These are phyloP conservation scores for Nyctanthes arbortristis DNA, from an alignment of 257 asterid genomes.

Conservation along the genomic window DNA sequence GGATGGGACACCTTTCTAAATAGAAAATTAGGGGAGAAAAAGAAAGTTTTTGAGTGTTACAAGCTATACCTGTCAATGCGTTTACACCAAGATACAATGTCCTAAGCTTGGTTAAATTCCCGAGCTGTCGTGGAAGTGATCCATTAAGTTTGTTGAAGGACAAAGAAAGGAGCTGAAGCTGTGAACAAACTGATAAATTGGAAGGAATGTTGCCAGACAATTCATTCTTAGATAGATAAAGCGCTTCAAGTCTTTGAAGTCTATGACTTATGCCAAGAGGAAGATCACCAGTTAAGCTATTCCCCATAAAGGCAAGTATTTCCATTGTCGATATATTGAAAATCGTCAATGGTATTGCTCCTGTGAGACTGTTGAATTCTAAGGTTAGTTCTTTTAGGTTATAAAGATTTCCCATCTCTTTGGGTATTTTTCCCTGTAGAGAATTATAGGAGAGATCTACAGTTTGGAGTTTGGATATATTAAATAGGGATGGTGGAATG, in stretches of 20 bases:
- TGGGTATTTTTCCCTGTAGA: conserved; percentile 24
- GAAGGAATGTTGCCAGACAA: no score
- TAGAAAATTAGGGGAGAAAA: no score
- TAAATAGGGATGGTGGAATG: conserved; percentile 19
- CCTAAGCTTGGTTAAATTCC: conserved; percentile 16
- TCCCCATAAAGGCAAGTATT: no score
- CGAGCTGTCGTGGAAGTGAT: conserved; percentile 18
- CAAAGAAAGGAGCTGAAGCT: conserved; percentile 13
- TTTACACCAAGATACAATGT: conserved; percentile 17
- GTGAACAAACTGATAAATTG: conserved; percentile 23
- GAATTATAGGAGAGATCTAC: conserved; percentile 23
- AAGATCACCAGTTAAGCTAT: no score
- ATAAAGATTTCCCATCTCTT: conserved; percentile 8
- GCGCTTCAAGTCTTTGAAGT: no score
- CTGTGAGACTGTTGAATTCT: conserved; percentile 7
- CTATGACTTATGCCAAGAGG: no score
- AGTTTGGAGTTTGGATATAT: conserved; percentile 20
- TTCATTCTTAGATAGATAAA: no score
- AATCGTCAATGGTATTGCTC: no score
- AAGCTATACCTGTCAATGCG: conserved; percentile 8
- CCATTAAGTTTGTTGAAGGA: conserved; percentile 24
- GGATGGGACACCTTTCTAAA: no score
- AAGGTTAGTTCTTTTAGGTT: neutral
- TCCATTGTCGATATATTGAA: no score
- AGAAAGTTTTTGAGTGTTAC: no score